phyloP scores from a whole-genome alignment of 371 early-diverging fungal genomes.

The Entomophthora muscae region DNA sequence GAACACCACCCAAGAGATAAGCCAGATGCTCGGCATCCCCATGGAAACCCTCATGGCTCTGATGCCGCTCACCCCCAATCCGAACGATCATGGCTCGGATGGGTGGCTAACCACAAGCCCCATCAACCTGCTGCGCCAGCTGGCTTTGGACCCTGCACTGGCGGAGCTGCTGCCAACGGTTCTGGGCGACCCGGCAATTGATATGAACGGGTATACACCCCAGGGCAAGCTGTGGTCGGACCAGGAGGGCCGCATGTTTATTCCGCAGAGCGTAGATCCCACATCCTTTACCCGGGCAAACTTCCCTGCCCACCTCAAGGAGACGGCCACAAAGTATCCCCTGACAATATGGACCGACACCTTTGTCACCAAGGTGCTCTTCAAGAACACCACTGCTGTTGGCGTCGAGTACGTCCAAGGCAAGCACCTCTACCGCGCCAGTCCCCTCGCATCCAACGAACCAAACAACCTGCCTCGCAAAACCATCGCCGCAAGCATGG shows the following conservation, averaged over 20 bases:
- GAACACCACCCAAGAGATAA: too few species aligned
- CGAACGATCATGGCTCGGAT: not conserved
- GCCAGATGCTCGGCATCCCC: too few species aligned
- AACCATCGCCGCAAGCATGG: slow-evolving; percentile 13
- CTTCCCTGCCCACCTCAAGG: slow-evolving; percentile 2
- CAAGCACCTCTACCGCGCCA: slow-evolving; percentile 3
- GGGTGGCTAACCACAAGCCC: not conserved
- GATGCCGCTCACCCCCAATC: too few species aligned
- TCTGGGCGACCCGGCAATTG: not conserved
- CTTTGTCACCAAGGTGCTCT: slow-evolving; percentile 1
- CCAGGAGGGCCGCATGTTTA: not conserved
- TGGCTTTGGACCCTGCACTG: not conserved
- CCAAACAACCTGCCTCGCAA: not conserved
- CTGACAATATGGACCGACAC: too few species aligned
- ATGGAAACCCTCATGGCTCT: too few species aligned
- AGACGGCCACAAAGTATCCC: not conserved
- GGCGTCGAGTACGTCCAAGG: slow-evolving; percentile 2
- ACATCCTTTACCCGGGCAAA: not conserved
- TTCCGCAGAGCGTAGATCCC: not conserved
- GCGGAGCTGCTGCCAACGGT: not conserved
- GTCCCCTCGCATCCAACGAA: not conserved
- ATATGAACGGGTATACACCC: not conserved
- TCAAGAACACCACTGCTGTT: slow-evolving; percentile 1
- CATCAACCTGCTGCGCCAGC: not conserved
- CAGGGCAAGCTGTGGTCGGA: not conserved